Evolutionary conservation across 1,284 basidiomycete genomes (phyloP).

Genomic region (Nidula niveotomentosa): DNA sequence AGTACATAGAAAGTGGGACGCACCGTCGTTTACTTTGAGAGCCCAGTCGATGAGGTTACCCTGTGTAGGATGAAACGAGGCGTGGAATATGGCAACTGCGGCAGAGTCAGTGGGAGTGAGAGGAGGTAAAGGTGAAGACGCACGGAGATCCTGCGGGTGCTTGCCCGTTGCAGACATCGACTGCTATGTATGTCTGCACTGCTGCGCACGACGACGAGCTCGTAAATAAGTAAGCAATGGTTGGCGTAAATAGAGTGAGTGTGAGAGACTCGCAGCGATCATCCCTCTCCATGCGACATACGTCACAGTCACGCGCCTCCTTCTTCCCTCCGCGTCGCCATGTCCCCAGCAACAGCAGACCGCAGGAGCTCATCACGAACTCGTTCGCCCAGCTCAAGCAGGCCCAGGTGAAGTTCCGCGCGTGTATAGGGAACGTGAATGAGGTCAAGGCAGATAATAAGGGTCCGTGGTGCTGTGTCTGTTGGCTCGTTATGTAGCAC

Average conservation of each 20-base stretch:
- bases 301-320: too few relatives aligned
- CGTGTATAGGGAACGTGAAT: slow-evolving; percentile 83
- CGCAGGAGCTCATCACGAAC: slow-evolving; percentile 56
- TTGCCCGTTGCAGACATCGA: slow-evolving; percentile 11
- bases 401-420: slow-evolving; percentile 90
- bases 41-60: slow-evolving; percentile 79
- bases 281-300: too few relatives aligned
- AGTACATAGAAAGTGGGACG: slow-evolving; percentile 10
- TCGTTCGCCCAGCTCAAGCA: slow-evolving; percentile 93
- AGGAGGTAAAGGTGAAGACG: not conserved
- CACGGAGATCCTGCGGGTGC: slow-evolving; percentile 40
- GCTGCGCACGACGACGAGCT: too few relatives aligned
- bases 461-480: slow-evolving; percentile 42
- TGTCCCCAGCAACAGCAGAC: too few relatives aligned
- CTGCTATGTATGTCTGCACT: too few relatives aligned
- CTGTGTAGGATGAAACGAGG: slow-evolving; percentile 78
- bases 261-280: too few relatives aligned
- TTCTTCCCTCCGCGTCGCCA: too few relatives aligned
- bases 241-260: too few relatives aligned
- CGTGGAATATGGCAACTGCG: slow-evolving; percentile 78
- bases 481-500: not conserved
- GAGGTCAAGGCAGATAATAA: slow-evolving; percentile 77
- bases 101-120: not conserved
- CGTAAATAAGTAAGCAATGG: too few relatives aligned
- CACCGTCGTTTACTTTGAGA: slow-evolving; percentile 64